Percentiles rank a stretch among this genome's conserved stretches.
Evolutionary conservation across 306 rosid species (phyloP).

Genomic region (peach (Prunus persica)): Prunus_persica_NCBIv2 NC_034009.1:33036501-33037000

Average conservation of each 20-base stretch:
- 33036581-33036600: slow-evolving; percentile 55
- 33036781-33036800: slow-evolving; percentile 36
- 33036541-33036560: slow-evolving; percentile 25
- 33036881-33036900: not conserved
- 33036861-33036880: not conserved
- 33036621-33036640: slow-evolving; percentile 21
- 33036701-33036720: slow-evolving; percentile 13
- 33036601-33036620: slow-evolving; percentile 35
- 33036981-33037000: slow-evolving; percentile 19
- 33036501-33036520: slow-evolving; percentile 12
- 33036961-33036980: not conserved
- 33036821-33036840: no score
- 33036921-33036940: no score
- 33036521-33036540: slow-evolving; percentile 17
- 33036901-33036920: not conserved
- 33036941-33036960: not conserved
- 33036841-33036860: no score
- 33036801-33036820: no score
- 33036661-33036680: not conserved
- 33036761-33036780: slow-evolving; percentile 42
- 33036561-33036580: slow-evolving; percentile 75
- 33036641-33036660: slow-evolving; percentile 30
- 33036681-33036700: not conserved
- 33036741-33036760: slow-evolving; percentile 34
- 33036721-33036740: slow-evolving; percentile 25